These are phyloP conservation scores for Umbilicaria muhlenbergii DNA, from an alignment of 495 filamentous ascomycete species.

Conservation along the genomic window DNA sequence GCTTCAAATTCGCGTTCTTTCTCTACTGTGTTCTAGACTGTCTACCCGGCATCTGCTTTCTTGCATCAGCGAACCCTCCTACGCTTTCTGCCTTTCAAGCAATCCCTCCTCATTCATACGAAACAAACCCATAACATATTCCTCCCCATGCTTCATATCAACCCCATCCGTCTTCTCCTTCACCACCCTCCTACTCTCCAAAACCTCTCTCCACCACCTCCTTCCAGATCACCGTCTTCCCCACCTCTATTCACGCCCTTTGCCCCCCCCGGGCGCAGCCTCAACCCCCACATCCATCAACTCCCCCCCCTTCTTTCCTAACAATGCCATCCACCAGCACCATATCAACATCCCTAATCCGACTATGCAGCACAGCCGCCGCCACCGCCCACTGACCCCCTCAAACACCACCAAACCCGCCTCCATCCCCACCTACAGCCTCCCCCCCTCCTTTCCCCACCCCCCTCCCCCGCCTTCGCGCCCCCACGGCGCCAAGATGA, in stretches of 20 bases:
- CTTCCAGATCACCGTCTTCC: slow-evolving; percentile 13
- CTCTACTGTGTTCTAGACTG: too few species aligned
- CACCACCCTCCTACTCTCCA: slow-evolving; percentile 14
- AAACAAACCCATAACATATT: slow-evolving; percentile 9
- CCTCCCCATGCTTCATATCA: slow-evolving; percentile 10
- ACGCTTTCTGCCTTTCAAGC: background rate
- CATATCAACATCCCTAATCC: slow-evolving; percentile 27
- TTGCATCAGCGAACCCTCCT: too few species aligned
- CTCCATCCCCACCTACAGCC: too few species aligned
- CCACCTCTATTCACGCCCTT: slow-evolving; percentile 2
- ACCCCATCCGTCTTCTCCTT: slow-evolving; percentile 8
- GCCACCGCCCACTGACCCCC: slow-evolving; percentile 23
- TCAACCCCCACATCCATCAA: slow-evolving; percentile 14
- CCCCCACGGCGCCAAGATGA: too few species aligned
- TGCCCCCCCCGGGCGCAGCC: slow-evolving; percentile 5
- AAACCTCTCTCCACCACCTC: slow-evolving; percentile 14
- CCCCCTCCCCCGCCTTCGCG: too few species aligned
- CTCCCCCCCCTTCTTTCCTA: slow-evolving; percentile 20
- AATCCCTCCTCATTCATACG: background rate
- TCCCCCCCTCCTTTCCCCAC: too few species aligned
- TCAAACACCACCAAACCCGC: too few species aligned
- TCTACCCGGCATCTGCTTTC: too few species aligned
- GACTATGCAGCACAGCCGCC: slow-evolving; percentile 29
- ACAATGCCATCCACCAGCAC: slow-evolving; percentile 32
- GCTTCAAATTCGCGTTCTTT: too few species aligned